Evolutionary conservation across 2,329 filamentous ascomycete genomes (phyloP).

Genomic region (Fusarium coffeatum): DNA sequence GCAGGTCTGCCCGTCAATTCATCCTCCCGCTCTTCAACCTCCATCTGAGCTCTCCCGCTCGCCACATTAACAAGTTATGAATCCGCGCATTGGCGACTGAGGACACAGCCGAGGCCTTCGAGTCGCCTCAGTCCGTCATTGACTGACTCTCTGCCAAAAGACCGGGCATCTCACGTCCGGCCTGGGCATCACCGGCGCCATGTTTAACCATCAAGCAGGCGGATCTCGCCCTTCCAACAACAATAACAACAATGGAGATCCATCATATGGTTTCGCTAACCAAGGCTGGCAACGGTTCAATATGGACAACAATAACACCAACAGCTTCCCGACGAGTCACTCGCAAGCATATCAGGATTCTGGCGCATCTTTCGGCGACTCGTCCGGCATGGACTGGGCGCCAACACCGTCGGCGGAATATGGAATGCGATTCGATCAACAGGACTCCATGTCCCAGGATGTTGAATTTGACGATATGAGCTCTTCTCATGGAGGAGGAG

Average conservation of each 20-base stretch:
- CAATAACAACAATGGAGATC: slow-evolving; percentile 44
- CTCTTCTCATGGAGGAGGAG: slow-evolving; percentile 40
- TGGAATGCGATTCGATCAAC: slow-evolving; percentile 47
- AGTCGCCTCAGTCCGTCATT: slow-evolving; percentile 54
- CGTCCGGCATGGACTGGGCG: slow-evolving; percentile 55
- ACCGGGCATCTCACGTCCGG: slow-evolving; percentile 50
- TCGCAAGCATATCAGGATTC: slow-evolving; percentile 44
- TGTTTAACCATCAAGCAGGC: slow-evolving; percentile 53
- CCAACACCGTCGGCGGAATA: slow-evolving; percentile 46
- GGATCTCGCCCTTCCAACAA: slow-evolving; percentile 49
- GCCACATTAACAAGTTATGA: slow-evolving; percentile 53
- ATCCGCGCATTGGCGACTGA: slow-evolving; percentile 52
- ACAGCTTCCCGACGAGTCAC: slow-evolving; percentile 39
- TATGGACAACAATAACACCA: slow-evolving; percentile 39
- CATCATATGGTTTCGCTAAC: slow-evolving; percentile 49
- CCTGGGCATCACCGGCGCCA: slow-evolving; percentile 51
- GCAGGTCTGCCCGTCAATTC: slow-evolving; percentile 51
- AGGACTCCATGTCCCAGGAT: slow-evolving; percentile 36
- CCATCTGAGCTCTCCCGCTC: slow-evolving; percentile 49
- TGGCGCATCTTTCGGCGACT: slow-evolving; percentile 44
- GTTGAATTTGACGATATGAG: slow-evolving; percentile 47
- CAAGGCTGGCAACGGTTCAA: slow-evolving; percentile 51
- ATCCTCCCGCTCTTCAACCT: slow-evolving; percentile 49
- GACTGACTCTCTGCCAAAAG: slow-evolving; percentile 51
- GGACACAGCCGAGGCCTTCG: slow-evolving; percentile 53